Evolutionary conservation across 768 basidiomycete species (phyloP), one percentile per base, ranked within the genome.

Genomic region (Pisolithus sp.): DNA sequence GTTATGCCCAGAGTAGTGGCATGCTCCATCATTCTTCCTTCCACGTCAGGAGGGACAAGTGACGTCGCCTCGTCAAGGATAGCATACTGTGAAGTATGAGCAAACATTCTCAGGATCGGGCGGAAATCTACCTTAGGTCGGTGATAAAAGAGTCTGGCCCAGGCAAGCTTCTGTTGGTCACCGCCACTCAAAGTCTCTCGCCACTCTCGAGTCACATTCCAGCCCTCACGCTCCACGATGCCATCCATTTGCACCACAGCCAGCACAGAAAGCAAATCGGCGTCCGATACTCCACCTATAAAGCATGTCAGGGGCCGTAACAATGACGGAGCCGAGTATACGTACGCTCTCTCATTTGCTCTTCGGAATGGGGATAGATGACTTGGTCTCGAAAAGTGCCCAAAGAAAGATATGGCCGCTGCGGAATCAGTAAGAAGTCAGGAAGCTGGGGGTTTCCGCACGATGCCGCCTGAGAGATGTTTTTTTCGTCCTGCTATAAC

Each of bases 61-160:
- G 89, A 92, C 4, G 95, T 97, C 49, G 94, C 94, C 65, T 99
- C 95, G 61, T 99, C 95, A 45, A 98, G 75, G 52, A 98, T 93
- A 10, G 94, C 95, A 59, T 95, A 97, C 92, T 94, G 59, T 15
- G 21, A 26, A 53, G n/a, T 38, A 26, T 26, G 30, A 52, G 54
- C 56, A 36, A 51, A 48, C 37, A 37, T 28, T 37, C 23, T 42
- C 34, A 20, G 6, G 21, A 23, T 12, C 18, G 28, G 46, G 42
- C 3, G 41, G 36, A 20, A 41, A 17, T 18, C 57, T 56, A 84
- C 92, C 78, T 92, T 94, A 9, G 95, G 95, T 52, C 78, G 74
- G 64, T 98, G 95, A 67, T 99, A 99, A 65, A 97, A 99, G 58
- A 99, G 68, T 58, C 95, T 74, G 12, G 93, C 95, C 93, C 95